phyloP scores from a whole-genome alignment of 805 yeast genomes.

The Starmerella bombicola region DNA sequence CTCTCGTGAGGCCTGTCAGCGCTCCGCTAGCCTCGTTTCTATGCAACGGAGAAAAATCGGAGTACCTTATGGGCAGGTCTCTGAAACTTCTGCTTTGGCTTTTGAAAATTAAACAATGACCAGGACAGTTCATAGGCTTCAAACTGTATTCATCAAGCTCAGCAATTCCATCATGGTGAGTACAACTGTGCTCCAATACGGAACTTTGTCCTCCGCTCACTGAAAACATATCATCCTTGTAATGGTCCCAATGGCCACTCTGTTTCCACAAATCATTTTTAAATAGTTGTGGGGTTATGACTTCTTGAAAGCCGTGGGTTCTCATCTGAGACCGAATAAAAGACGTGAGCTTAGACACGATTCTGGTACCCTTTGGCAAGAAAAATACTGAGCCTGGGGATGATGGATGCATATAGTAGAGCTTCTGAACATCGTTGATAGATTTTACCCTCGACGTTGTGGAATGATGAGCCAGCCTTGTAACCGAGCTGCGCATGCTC shows the following conservation, averaged over 20 bases:
- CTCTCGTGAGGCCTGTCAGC: constrained; percentile 80
- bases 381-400: constrained; percentile 92
- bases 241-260: constrained; percentile 94
- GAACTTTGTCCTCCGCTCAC: constrained; percentile 36
- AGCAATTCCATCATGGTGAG: constrained; percentile 3
- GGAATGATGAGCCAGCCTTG: constrained; percentile 12
- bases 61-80: constrained; percentile 72
- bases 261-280: constrained; percentile 74
- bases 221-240: constrained; percentile 85
- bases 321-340: constrained; percentile 81
- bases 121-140: constrained; percentile 69
- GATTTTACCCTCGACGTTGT: constrained; percentile 22
- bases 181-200: background rate
- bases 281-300: constrained; percentile 81
- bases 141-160: constrained; percentile 49
- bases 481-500: constrained; percentile 9
- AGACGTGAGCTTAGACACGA: constrained; percentile 62
- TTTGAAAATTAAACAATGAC: constrained; percentile 73
- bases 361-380: constrained; percentile 80
- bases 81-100: constrained; percentile 67
- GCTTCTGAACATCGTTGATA: constrained; percentile 53
- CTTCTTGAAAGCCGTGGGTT: constrained; percentile 78
- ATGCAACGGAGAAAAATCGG: constrained; percentile 87
- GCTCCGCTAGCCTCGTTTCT: constrained; percentile 94
- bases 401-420: constrained; percentile 63